These are phyloP conservation scores for Wickerhamomyces silvicola DNA, from an alignment of 805 yeast genomes.

Conservation along the genomic window DNA sequence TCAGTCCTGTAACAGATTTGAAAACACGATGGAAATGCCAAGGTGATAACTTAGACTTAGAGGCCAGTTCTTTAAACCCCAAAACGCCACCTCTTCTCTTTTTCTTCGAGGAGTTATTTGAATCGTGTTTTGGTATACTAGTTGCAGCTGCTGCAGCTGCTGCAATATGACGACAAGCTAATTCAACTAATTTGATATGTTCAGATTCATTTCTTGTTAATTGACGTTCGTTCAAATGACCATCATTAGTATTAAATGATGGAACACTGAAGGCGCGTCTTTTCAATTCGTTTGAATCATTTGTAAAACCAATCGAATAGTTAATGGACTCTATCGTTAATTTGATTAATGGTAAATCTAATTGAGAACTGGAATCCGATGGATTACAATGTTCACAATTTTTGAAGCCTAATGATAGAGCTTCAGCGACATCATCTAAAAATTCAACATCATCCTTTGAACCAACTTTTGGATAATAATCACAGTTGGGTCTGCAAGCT, in stretches of 20 bases:
- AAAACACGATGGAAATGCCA: conserved; percentile 94
- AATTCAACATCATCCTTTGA: conserved; percentile 37
- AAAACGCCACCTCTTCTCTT: conserved; percentile 72
- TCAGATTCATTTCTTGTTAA: conserved; percentile 58
- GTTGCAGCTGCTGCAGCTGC: conserved; percentile 60
- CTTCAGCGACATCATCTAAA: conserved; percentile 34
- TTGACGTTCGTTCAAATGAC: conserved; percentile 15
- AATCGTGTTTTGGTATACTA: conserved; percentile 14
- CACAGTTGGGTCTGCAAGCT: conserved; percentile 71
- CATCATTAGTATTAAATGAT: conserved; percentile 9
- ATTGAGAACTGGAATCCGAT: conserved; percentile 19
- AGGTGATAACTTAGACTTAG: conserved; percentile 74
- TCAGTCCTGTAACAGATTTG: conserved; percentile 76
- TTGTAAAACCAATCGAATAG: conserved; percentile 46
- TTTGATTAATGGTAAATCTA: conserved; percentile 27
- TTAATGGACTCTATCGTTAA: conserved; percentile 51
- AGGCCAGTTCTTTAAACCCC: conserved; percentile 83
- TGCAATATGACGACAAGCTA: conserved; percentile 80
- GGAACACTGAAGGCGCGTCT: conserved; percentile 21
- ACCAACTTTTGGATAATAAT: conserved; percentile 34
- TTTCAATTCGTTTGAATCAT: conserved; percentile 16
- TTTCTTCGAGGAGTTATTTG: conserved; percentile 30
- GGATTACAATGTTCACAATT: conserved; percentile 58
- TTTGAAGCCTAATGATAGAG: conserved; percentile 36
- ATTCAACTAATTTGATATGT: conserved; percentile 61